Conservation (phyloP, 208 protist genomes). For the Kentomonas sorsogonicus region DNA sequence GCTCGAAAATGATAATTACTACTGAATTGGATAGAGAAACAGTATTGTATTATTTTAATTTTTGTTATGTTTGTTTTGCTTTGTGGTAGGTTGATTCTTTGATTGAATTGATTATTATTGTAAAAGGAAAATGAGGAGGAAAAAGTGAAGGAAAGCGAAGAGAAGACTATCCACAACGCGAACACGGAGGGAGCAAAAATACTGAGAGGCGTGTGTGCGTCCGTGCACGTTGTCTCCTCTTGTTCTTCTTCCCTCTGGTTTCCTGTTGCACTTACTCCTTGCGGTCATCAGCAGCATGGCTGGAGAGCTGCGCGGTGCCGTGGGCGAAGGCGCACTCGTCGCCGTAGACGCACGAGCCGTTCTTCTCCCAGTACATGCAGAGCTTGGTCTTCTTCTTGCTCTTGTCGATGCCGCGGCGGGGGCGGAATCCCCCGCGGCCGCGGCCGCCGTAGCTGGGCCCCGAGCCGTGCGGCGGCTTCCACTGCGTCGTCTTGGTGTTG, state of each 20-base stretch:
- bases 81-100: neutral
- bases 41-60: constrained; percentile 13
- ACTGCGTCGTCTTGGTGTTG: constrained; percentile 85
- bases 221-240: neutral
- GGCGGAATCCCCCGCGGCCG: constrained; percentile 24
- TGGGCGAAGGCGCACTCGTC: constrained; percentile 83
- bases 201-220: neutral
- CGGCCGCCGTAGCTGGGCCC: constrained; percentile 30
- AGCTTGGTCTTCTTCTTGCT: constrained; percentile 82
- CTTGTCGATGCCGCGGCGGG: constrained; percentile 64
- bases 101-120: constrained; percentile 1
- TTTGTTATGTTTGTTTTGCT: constrained; percentile 7
- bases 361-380: constrained; percentile 85
- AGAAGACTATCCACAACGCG: constrained; percentile 2
- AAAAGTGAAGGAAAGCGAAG: constrained; percentile 10
- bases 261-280: constrained; percentile 8
- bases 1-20: no score
- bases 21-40: no score
- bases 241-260: neutral
- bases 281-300: constrained; percentile 14
- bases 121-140: constrained; percentile 5
- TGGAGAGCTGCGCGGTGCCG: constrained; percentile 54
- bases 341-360: constrained; percentile 74
- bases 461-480: constrained; percentile 45
- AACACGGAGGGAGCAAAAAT: constrained; percentile 4